phyloP scores from a whole-genome alignment of 2,329 filamentous ascomycete genomes.

The Sporothrix luriei region DNA sequence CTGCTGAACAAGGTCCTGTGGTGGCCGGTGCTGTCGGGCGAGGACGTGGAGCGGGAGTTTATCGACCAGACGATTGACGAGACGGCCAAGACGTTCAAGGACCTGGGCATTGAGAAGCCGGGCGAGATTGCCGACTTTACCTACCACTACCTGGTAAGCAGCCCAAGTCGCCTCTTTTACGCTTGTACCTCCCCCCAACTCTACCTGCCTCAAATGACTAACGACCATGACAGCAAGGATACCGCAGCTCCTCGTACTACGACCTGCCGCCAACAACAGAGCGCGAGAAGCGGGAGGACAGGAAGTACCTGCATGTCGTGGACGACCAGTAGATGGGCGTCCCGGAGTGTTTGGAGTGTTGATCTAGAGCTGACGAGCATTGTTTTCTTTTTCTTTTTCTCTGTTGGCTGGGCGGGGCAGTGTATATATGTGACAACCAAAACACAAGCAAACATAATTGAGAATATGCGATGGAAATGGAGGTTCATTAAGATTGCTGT shows the following conservation, averaged over 20 bases:
- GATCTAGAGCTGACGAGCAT: conserved; percentile 9
- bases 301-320: conserved; percentile 93
- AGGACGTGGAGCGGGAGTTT: conserved; percentile 90
- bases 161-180: background rate
- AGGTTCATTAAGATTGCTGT: background rate
- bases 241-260: conserved; percentile 84
- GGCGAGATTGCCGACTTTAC: conserved; percentile 83
- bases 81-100: conserved; percentile 91
- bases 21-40: conserved; percentile 82
- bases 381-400: conserved; percentile 16
- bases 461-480: background rate
- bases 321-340: conserved; percentile 70
- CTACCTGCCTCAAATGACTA: conserved; percentile 38
- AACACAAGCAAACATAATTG: conserved; percentile 6
- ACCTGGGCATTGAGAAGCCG: conserved; percentile 86
- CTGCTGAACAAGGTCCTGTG: conserved; percentile 81
- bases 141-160: conserved; percentile 87
- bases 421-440: conserved; percentile 28
- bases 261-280: conserved; percentile 93
- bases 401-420: conserved; percentile 20
- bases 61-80: conserved; percentile 90
- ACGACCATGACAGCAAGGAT: conserved; percentile 69
- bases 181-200: background rate
- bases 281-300: conserved; percentile 91
- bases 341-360: background rate